Conservation (phyloP, 768 basidiomycete species). For the Leccinum incarnatum region DNA sequence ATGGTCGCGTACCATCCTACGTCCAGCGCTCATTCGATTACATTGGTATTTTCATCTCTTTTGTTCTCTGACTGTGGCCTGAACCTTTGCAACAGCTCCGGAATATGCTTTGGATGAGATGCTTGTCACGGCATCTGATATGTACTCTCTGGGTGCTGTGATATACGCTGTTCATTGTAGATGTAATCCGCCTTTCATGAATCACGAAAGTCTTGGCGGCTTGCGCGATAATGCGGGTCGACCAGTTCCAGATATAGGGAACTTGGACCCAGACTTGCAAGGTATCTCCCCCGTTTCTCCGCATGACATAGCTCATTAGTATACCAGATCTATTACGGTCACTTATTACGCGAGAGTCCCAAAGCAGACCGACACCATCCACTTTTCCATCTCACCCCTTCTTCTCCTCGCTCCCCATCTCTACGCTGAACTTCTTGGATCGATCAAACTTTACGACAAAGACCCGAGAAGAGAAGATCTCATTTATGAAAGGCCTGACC, state of each 20-base stretch:
- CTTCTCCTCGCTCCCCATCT: constrained; percentile 94
- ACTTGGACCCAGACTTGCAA: constrained; percentile 71
- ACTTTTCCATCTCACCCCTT: constrained; percentile 83
- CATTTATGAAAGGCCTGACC: constrained; percentile 89
- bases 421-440: constrained; percentile 94
- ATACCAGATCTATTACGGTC: constrained; percentile 63
- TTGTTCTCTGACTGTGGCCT: neutral
- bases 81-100: constrained; percentile 57
- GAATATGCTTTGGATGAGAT: constrained; percentile 93
- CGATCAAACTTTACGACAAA: constrained; percentile 94
- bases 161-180: constrained; percentile 91
- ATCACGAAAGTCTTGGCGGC: constrained; percentile 69
- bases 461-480: constrained; percentile 92
- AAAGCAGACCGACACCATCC: constrained; percentile 69
- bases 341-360: constrained; percentile 77
- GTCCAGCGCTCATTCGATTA: constrained; percentile 94
- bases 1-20: constrained; percentile 73
- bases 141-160: constrained; percentile 89
- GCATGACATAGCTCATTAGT: constrained; percentile 8
- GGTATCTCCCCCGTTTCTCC: constrained; percentile 37
- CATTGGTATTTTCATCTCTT: constrained; percentile 56
- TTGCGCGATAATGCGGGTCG: constrained; percentile 70
- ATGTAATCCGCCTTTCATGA: constrained; percentile 83
- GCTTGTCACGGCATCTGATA: constrained; percentile 83
- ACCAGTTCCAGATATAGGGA: constrained; percentile 57